These are phyloP conservation scores for Wickerhamomyces chaumierensis DNA, from an alignment of 805 yeast genomes.

Conservation along the genomic window DNA sequence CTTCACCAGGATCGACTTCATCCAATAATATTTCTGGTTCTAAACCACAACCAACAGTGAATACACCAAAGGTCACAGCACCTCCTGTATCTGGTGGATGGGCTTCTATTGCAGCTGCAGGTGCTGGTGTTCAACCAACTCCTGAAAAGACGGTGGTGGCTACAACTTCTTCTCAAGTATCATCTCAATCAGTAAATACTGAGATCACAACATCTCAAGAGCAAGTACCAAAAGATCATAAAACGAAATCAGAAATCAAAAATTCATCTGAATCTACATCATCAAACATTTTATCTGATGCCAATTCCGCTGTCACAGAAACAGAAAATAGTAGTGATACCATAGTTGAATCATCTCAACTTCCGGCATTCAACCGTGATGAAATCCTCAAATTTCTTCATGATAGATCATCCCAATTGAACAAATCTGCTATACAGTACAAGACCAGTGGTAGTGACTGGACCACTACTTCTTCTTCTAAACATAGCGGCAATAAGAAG, in stretches of 20 bases:
- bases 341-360: background rate
- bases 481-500: conserved; percentile 1
- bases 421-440: background rate
- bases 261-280: conserved; percentile 1
- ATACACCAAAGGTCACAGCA: background rate
- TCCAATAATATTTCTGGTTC: too few relatives aligned
- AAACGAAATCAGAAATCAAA: background rate
- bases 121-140: conserved; percentile 2
- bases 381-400: conserved; percentile 3
- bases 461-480: conserved; percentile 4
- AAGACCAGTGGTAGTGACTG: conserved; percentile 7
- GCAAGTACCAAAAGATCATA: background rate
- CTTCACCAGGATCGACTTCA: background rate
- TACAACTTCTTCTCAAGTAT: background rate
- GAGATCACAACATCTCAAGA: background rate
- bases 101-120: conserved; percentile 13
- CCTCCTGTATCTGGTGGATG: conserved; percentile 5
- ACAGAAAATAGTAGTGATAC: background rate
- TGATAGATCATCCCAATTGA: conserved; percentile 1
- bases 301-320: background rate
- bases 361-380: conserved; percentile 7
- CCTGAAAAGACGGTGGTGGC: background rate
- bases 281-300: background rate
- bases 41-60: background rate
- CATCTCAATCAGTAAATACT: background rate